Evolutionary conservation across 2,329 filamentous ascomycete species (phyloP).

Genomic region (Corinectria fuckeliana): DNA sequence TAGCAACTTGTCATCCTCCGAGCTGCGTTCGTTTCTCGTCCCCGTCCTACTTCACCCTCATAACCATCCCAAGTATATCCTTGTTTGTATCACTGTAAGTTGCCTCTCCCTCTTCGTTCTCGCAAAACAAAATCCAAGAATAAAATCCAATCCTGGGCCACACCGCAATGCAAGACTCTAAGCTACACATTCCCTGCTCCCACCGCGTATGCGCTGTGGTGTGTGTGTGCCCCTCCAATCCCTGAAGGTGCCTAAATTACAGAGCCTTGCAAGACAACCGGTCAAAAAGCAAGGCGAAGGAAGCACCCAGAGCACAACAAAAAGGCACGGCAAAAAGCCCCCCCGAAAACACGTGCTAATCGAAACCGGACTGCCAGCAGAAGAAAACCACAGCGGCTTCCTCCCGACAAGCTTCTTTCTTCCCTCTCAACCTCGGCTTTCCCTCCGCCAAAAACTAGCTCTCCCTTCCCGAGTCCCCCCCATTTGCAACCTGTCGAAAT

Average conservation of each 20-base stretch:
- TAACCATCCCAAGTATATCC: background rate
- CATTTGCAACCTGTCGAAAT: background rate
- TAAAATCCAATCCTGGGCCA: background rate
- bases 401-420: background rate
- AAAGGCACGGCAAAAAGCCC: background rate
- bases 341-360: slow-evolving; percentile 10
- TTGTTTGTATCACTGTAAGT: background rate
- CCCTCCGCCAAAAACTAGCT: slow-evolving; percentile 8
- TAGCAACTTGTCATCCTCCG: background rate
- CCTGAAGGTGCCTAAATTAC: slow-evolving; percentile 7
- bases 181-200: slow-evolving; percentile 5
- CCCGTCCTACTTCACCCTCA: background rate
- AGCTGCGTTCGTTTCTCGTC: background rate
- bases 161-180: background rate
- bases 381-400: slow-evolving; percentile 3
- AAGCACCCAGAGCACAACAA: background rate
- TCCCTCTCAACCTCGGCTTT: slow-evolving; percentile 15
- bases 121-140: no score
- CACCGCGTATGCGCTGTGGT: background rate
- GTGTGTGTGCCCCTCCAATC: background rate
- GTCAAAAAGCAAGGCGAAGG: background rate
- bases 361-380: background rate
- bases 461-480: background rate
- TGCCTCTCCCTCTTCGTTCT: background rate
- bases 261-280: background rate